Conservation (phyloP, 2,329 filamentous ascomycete genomes). For the Diaporthe citrichinensis region DNA sequence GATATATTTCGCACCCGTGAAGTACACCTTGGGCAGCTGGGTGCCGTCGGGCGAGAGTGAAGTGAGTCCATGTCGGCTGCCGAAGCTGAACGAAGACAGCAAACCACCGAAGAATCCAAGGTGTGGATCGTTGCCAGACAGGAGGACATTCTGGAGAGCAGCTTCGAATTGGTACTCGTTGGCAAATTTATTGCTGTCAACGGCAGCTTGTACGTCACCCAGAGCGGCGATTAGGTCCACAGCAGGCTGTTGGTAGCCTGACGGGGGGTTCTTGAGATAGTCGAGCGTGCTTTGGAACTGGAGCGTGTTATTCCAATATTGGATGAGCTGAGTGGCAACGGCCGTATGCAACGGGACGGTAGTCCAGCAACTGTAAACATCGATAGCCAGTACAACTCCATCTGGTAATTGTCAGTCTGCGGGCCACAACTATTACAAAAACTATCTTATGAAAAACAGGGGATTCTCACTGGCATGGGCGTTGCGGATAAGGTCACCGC, state of each 20-base stretch:
- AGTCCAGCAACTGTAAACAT: slow-evolving; percentile 55
- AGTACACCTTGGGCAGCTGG: slow-evolving; percentile 52
- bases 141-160: slow-evolving; percentile 51
- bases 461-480: background rate
- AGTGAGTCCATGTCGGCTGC: slow-evolving; percentile 47
- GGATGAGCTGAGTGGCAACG: slow-evolving; percentile 58
- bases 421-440: too few species aligned
- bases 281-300: slow-evolving; percentile 43
- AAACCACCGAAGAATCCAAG: slow-evolving; percentile 49
- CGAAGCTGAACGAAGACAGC: slow-evolving; percentile 50
- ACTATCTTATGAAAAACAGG: too few species aligned
- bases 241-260: slow-evolving; percentile 48
- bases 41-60: slow-evolving; percentile 52
- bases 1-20: slow-evolving; percentile 26
- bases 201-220: slow-evolving; percentile 48
- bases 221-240: slow-evolving; percentile 52
- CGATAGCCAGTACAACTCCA: background rate
- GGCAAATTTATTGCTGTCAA: slow-evolving; percentile 49
- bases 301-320: slow-evolving; percentile 60
- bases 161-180: slow-evolving; percentile 56
- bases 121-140: slow-evolving; percentile 53
- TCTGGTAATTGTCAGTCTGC: background rate
- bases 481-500: background rate
- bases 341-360: slow-evolving; percentile 61
- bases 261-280: slow-evolving; percentile 51